A percentile compares a stretch with the other conserved stretches of the same genome.
Evolutionary conservation across 2,329 filamentous ascomycete genomes (phyloP).

Genomic region (Pseudogymnoascus sp.): DNA sequence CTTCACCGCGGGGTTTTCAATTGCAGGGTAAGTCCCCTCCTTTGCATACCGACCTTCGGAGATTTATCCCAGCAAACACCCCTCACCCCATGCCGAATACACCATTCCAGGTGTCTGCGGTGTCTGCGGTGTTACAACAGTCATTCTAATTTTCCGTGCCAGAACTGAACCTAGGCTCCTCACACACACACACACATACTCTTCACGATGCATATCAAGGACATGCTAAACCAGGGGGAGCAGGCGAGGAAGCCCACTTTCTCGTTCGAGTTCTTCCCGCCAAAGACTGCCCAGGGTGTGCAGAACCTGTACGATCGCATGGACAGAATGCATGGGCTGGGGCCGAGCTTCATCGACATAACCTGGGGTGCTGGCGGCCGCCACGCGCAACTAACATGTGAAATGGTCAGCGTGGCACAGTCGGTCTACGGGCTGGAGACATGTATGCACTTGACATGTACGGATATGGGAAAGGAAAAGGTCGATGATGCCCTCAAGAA

Average conservation of each 20-base stretch:
- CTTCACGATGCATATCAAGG: conserved; percentile 81
- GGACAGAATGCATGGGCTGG: conserved; percentile 95
- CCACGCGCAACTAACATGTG: conserved; percentile 83
- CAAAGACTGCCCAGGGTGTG: conserved; percentile 93
- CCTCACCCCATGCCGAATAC: background rate
- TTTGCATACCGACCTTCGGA: conserved; percentile 8
- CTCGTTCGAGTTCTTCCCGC: conserved; percentile 99
- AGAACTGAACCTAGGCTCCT: conserved; percentile 4
- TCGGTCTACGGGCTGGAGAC: conserved; percentile 93
- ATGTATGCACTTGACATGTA: conserved; percentile 98
- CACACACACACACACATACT: background rate
- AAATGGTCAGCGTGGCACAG: conserved; percentile 96
- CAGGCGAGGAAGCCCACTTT: conserved; percentile 76
- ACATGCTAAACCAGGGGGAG: conserved; percentile 79
- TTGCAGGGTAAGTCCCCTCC: conserved; percentile 12
- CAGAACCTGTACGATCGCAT: conserved; percentile 99
- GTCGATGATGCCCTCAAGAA: conserved; percentile 80
- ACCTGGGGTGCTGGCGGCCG: conserved; percentile 96
- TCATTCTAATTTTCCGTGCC: background rate
- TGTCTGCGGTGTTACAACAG: background rate
- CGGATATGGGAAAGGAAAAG: conserved; percentile 90
- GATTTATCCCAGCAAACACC: background rate
- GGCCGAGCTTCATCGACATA: conserved; percentile 93
- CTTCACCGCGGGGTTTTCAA: conserved; percentile 9
- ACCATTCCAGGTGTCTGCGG: background rate